phyloP scores from a whole-genome alignment of 2,329 filamentous ascomycete species.

The Fusarium annulatum region DNA sequence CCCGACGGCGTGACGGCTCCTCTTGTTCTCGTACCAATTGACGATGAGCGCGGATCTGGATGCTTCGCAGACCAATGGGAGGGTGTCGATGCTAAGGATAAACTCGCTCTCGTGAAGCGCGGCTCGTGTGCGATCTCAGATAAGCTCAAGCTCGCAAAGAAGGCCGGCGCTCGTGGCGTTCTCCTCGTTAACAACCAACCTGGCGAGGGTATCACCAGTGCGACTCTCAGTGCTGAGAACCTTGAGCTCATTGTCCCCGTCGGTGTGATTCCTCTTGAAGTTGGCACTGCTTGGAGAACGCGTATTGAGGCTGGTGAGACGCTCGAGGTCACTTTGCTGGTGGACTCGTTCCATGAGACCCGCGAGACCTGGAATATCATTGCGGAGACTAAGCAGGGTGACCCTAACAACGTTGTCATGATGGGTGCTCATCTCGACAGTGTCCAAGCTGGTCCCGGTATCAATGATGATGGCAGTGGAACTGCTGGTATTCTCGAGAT shows the following conservation, averaged over 20 bases:
- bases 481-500: constrained; percentile 54
- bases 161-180: constrained; percentile 56
- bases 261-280: constrained; percentile 51
- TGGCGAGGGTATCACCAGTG: constrained; percentile 56
- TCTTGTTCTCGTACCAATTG: constrained; percentile 52
- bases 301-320: constrained; percentile 49
- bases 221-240: constrained; percentile 63
- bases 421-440: constrained; percentile 56
- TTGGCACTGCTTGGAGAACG: constrained; percentile 51
- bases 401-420: constrained; percentile 56
- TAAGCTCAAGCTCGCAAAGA: constrained; percentile 58
- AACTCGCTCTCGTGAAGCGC: constrained; percentile 59
- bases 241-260: constrained; percentile 51
- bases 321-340: constrained; percentile 50
- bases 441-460: constrained; percentile 53
- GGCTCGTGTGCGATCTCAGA: constrained; percentile 56
- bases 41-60: constrained; percentile 52
- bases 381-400: constrained; percentile 56
- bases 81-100: constrained; percentile 56
- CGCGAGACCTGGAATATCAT: constrained; percentile 56
- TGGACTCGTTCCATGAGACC: constrained; percentile 53
- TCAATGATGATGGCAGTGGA: constrained; percentile 57
- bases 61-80: constrained; percentile 59
- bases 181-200: constrained; percentile 72
- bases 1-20: constrained; percentile 51